phyloP scores from a whole-genome alignment of 306 rosid genomes.

The Echinosophora koreensis region DNA sequence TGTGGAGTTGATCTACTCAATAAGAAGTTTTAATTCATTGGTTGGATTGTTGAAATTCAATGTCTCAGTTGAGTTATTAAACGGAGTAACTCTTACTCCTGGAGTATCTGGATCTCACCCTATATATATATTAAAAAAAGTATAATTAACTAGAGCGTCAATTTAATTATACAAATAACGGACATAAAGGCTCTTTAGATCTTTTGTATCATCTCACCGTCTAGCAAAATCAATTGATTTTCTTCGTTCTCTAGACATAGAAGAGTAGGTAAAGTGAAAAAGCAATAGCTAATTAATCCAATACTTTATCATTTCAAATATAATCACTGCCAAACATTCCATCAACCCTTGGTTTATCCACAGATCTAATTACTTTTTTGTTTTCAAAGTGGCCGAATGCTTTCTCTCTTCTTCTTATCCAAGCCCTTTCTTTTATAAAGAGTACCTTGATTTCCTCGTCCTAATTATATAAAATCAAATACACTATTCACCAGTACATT shows the following conservation, averaged over 20 bases:
- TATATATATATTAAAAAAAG: too few species aligned
- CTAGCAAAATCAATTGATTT: constrained; percentile 25
- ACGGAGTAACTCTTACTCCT: too few species aligned
- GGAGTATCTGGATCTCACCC: too few species aligned
- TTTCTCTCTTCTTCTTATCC: background rate
- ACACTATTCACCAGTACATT: background rate
- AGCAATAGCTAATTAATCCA: constrained; percentile 20
- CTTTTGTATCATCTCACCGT: constrained; percentile 11
- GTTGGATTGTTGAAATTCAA: too few species aligned
- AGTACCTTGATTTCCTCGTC: constrained; percentile 22
- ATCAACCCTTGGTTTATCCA: constrained; percentile 20
- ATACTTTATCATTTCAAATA: constrained; percentile 32
- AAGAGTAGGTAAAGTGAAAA: constrained; percentile 40
- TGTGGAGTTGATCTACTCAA: too few species aligned
- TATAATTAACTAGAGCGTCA: too few species aligned
- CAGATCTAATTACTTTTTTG: background rate
- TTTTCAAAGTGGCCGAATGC: background rate
- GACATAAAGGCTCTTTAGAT: constrained; percentile 7
- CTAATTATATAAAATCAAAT: background rate
- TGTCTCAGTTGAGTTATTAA: too few species aligned
- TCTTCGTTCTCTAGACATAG: background rate
- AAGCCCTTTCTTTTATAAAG: background rate
- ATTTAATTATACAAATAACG: too few species aligned
- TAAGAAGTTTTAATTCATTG: too few species aligned
- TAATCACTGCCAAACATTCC: constrained; percentile 41